These are phyloP conservation scores for Coemansia sp. DNA, from an alignment of 192 early-diverging fungal species.

Conservation along the genomic window DNA sequence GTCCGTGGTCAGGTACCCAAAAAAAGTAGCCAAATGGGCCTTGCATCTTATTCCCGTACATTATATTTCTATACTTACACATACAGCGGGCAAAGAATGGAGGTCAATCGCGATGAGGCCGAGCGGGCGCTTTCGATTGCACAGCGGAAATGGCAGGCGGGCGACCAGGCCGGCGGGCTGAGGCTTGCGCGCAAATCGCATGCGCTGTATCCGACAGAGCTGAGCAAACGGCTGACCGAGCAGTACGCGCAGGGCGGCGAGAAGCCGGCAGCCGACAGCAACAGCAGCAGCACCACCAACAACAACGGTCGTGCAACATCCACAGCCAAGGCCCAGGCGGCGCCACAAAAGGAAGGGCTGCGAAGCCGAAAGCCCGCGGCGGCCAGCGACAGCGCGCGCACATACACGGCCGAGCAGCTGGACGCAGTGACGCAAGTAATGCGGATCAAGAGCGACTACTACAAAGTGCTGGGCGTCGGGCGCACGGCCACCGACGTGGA, in stretches of 20 bases:
- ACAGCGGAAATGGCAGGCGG: conserved; percentile 59
- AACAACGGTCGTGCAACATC: too few species aligned
- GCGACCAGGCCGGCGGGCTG: conserved; percentile 66
- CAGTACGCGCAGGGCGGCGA: not conserved
- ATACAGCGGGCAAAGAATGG: too few species aligned
- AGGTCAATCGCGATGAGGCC: conserved; percentile 88
- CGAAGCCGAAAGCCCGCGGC: conserved; percentile 17
- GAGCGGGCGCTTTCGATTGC: conserved; percentile 71
- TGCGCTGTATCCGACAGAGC: conserved; percentile 68
- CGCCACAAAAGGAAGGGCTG: conserved; percentile 7
- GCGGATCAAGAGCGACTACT: conserved; percentile 72
- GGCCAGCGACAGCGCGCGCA: not conserved
- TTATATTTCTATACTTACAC: conserved; percentile 9
- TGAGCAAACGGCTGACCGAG: conserved; percentile 58
- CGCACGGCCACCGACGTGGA: conserved; percentile 74
- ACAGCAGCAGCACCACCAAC: not conserved
- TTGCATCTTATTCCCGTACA: too few species aligned
- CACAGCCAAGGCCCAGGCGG: not conserved
- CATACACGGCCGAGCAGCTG: conserved; percentile 72
- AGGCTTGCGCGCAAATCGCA: conserved; percentile 82
- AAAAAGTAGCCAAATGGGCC: too few species aligned
- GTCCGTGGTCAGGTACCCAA: not conserved
- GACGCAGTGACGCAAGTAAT: conserved; percentile 76
- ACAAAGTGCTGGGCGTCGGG: conserved; percentile 71
- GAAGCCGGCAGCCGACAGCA: conserved; percentile 8